phyloP scores from a whole-genome alignment of 306 rosid species.

The Vicia villosa region DNA sequence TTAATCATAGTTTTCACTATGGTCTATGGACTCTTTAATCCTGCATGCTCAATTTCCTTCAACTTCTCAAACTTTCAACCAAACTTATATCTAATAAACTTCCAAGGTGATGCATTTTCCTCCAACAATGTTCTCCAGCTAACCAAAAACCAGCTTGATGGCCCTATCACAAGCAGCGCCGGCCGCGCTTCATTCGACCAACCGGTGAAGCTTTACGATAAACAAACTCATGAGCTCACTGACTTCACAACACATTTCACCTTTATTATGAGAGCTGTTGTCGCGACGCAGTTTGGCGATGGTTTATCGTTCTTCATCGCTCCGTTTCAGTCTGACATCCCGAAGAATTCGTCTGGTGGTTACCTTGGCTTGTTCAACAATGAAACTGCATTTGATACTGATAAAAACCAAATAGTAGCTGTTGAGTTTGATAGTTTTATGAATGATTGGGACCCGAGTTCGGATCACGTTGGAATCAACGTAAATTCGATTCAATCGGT shows the following conservation, averaged over 20 bases:
- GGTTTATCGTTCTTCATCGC: constrained; percentile 71
- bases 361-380: constrained; percentile 56
- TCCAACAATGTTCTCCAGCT: constrained; percentile 56
- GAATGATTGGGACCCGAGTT: constrained; percentile 61
- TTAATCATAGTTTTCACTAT: constrained; percentile 25
- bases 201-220: constrained; percentile 64
- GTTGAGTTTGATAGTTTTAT: constrained; percentile 66
- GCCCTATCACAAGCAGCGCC: constrained; percentile 43
- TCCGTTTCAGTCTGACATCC: constrained; percentile 57
- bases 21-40: constrained; percentile 16
- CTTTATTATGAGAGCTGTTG: constrained; percentile 47
- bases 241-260: constrained; percentile 80
- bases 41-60: constrained; percentile 54
- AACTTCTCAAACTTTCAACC: constrained; percentile 46
- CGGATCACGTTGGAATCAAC: constrained; percentile 68
- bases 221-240: constrained; percentile 44
- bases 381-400: constrained; percentile 36
- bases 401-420: constrained; percentile 58
- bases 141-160: constrained; percentile 56
- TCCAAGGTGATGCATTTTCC: constrained; percentile 58
- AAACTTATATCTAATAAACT: constrained; percentile 34
- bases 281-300: constrained; percentile 37
- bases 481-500: constrained; percentile 62
- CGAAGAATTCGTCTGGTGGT: constrained; percentile 56
- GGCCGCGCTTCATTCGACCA: constrained; percentile 60